Percentiles rank a stretch among this genome's conserved stretches.
Evolutionary conservation across 2,329 filamentous ascomycete species (phyloP).

Genomic region (Penicillium brevicompactum): DNA sequence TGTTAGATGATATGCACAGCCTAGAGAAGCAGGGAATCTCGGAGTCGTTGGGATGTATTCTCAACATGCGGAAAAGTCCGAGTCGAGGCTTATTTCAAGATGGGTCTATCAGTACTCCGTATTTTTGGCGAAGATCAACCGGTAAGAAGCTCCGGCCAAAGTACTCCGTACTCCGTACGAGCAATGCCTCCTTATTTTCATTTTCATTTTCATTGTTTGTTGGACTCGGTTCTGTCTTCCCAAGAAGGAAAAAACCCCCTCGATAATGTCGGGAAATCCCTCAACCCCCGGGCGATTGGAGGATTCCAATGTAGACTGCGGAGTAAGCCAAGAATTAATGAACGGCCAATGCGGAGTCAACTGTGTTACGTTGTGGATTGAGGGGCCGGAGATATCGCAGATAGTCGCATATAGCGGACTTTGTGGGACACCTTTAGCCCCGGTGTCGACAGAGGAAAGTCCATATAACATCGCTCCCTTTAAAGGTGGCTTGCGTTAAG

Average conservation of each 20-base stretch:
- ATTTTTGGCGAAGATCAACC: too few species aligned
- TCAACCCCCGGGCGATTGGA: not conserved
- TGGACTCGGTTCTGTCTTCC: too few species aligned
- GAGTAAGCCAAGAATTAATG: not conserved
- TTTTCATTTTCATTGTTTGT: too few species aligned
- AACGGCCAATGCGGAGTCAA: not conserved
- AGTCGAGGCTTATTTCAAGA: too few species aligned
- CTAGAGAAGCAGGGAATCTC: too few species aligned
- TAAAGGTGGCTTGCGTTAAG: slow-evolving; percentile 1
- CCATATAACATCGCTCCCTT: not conserved
- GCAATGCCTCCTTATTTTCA: too few species aligned
- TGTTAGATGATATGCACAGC: too few species aligned
- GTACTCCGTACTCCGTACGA: too few species aligned
- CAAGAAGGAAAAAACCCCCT: not conserved
- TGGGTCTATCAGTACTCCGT: too few species aligned
- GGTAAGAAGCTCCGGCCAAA: too few species aligned
- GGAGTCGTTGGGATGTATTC: too few species aligned
- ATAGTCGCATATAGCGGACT: slow-evolving; percentile 4
- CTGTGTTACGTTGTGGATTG: not conserved
- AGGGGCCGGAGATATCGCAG: slow-evolving; percentile 2
- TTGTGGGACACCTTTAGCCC: not conserved
- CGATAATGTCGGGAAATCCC: not conserved
- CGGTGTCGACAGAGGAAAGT: not conserved
- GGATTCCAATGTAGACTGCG: not conserved
- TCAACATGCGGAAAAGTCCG: too few species aligned